Evolutionary conservation across 352 stramenopile genomes (phyloP).

Genomic region (Pythium brassicae): DNA sequence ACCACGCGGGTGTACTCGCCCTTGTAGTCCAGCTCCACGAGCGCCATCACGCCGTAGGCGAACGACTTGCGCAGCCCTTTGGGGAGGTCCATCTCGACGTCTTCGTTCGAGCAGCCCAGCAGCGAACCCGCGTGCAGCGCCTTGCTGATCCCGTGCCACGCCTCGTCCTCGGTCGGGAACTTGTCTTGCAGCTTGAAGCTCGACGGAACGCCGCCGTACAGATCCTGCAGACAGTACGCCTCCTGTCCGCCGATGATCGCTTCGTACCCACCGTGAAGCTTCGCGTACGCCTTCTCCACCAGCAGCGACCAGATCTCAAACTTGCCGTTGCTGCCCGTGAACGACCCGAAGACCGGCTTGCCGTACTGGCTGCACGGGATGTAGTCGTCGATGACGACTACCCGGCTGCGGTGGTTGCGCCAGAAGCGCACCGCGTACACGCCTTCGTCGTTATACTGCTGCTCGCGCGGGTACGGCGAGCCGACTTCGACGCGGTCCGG

Average conservation of each 20-base stretch:
- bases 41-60: constrained; percentile 69
- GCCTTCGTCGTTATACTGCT: constrained; percentile 87
- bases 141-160: constrained; percentile 43
- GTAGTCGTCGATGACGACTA: constrained; percentile 83
- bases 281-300: constrained; percentile 95
- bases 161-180: constrained; percentile 45
- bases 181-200: constrained; percentile 70
- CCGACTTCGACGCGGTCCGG: constrained; percentile 59
- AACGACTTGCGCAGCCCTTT: constrained; percentile 62
- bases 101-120: constrained; percentile 68
- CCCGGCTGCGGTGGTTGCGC: constrained; percentile 74
- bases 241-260: constrained; percentile 86
- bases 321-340: constrained; percentile 74
- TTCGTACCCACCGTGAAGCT: constrained; percentile 90
- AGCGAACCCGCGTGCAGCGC: constrained; percentile 59
- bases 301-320: constrained; percentile 93
- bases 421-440: constrained; percentile 85
- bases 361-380: constrained; percentile 81
- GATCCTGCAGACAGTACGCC: constrained; percentile 64
- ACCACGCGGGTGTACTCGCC: constrained; percentile 52
- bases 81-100: constrained; percentile 54
- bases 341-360: constrained; percentile 81
- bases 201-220: constrained; percentile 66
- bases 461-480: constrained; percentile 50
- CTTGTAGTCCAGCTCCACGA: constrained; percentile 68